phyloP scores from a whole-genome alignment of 768 basidiomycete genomes.

The Lentinula boryana region DNA sequence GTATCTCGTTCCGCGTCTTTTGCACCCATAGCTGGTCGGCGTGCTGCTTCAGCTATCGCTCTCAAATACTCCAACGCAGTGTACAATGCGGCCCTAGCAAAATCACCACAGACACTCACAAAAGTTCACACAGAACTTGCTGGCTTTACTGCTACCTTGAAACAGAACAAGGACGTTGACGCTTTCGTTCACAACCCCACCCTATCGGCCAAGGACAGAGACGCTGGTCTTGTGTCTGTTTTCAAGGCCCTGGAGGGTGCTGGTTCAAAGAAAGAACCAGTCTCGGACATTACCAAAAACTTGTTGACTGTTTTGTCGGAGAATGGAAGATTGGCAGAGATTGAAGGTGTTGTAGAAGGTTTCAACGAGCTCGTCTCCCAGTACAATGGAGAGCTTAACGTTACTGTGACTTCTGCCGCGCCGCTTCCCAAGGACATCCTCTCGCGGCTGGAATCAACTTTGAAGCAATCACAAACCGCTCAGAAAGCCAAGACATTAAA shows the following conservation, averaged over 20 bases:
- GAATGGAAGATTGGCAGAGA: constrained; percentile 87
- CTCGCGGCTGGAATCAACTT: constrained; percentile 70
- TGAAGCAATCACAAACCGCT: constrained; percentile 84
- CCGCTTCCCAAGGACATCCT: constrained; percentile 75
- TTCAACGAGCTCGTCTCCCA: constrained; percentile 87
- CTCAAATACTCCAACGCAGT: constrained; percentile 81
- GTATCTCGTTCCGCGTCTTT: constrained; percentile 44
- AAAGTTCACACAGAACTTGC: constrained; percentile 84
- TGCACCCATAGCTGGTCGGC: constrained; percentile 51
- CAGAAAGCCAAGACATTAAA: constrained; percentile 86
- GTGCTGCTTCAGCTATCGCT: constrained; percentile 73
- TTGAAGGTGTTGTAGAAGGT: constrained; percentile 80
- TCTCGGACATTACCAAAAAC: constrained; percentile 88
- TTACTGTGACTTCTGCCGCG: constrained; percentile 83
- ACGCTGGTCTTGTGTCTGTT: constrained; percentile 59
- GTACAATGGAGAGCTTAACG: constrained; percentile 89
- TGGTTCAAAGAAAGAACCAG: constrained; percentile 63
- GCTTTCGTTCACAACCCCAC: constrained; percentile 88
- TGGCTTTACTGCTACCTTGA: constrained; percentile 64
- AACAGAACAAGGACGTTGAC: constrained; percentile 55
- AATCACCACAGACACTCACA: constrained; percentile 76
- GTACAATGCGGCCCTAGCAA: constrained; percentile 75
- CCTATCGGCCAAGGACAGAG: constrained; percentile 73
- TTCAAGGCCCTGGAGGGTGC: constrained; percentile 60
- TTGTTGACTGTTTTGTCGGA: constrained; percentile 85